phyloP scores from a whole-genome alignment of 75 land plant genomes.

The Adiantum capillusveneris region DNA sequence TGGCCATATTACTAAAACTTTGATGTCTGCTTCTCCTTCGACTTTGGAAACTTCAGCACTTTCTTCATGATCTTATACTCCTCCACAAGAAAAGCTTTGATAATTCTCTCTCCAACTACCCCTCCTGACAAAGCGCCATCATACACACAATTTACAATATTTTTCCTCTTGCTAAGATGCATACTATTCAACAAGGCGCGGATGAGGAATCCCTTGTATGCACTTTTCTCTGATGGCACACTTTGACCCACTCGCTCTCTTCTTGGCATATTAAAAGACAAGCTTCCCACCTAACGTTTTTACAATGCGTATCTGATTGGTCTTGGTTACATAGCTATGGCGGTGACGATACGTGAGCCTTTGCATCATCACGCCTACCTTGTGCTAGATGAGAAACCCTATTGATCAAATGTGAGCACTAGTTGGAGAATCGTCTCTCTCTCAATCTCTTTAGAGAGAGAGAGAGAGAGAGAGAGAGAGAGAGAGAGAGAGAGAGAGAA shows the following conservation, averaged over 20 bases:
- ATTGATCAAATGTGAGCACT: no score
- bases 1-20: no score
- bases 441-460: no score
- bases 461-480: no score
- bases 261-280: slow-evolving; percentile 66
- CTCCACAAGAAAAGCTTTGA: slow-evolving; percentile 59
- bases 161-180: slow-evolving; percentile 57
- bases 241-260: slow-evolving; percentile 80
- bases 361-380: no score
- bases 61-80: slow-evolving; percentile 72
- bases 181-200: slow-evolving; percentile 73
- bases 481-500: no score
- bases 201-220: slow-evolving; percentile 79
- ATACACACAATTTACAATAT: slow-evolving; percentile 74
- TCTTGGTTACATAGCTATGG: no score
- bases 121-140: slow-evolving; percentile 64
- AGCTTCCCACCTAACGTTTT: slow-evolving; percentile 87
- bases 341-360: no score
- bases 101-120: slow-evolving; percentile 71
- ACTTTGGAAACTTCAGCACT: slow-evolving; percentile 59
- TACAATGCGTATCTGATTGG: no score
- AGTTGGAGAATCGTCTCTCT: no score
- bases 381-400: no score
- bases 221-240: slow-evolving; percentile 84
- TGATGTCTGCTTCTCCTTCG: slow-evolving; percentile 47